A percentile compares a stretch with the other conserved stretches of the same genome.
These are phyloP conservation scores for Tolypocladium album DNA, from an alignment of 2,329 filamentous ascomycete genomes.

Conservation along the genomic window DNA sequence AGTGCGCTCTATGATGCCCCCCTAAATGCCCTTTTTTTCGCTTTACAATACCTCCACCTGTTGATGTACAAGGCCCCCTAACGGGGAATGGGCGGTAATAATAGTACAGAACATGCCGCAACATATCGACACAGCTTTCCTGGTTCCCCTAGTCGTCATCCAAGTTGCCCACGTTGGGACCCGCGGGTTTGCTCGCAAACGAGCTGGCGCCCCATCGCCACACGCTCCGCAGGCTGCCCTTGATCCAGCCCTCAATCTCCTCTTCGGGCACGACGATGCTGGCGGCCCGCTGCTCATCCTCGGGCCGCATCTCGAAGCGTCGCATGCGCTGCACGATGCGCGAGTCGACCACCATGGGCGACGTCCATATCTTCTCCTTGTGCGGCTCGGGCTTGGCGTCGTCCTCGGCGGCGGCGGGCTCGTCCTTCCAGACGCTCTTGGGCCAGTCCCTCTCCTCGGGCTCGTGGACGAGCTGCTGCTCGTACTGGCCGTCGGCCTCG, in stretches of 20 bases:
- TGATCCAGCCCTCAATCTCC: constrained; percentile 60
- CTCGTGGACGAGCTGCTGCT: constrained; percentile 45
- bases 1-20: constrained; percentile 1
- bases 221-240: constrained; percentile 43
- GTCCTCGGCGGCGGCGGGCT: constrained; percentile 27
- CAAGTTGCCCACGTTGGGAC: constrained; percentile 28
- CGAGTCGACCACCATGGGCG: constrained; percentile 63
- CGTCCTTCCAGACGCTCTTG: constrained; percentile 60
- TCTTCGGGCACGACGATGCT: constrained; percentile 53
- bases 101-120: neutral
- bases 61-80: neutral
- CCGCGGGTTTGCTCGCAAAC: constrained; percentile 27
- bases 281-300: constrained; percentile 58
- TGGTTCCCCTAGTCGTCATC: constrained; percentile 18
- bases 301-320: constrained; percentile 57
- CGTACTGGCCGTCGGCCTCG: constrained; percentile 25
- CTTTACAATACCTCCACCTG: neutral
- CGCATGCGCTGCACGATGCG: constrained; percentile 73
- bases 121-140: neutral
- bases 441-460: constrained; percentile 75
- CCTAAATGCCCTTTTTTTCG: neutral
- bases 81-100: neutral
- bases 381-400: constrained; percentile 29
- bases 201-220: constrained; percentile 38
- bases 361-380: constrained; percentile 64